A percentile compares a stretch with the other conserved stretches of the same genome.
Evolutionary conservation across 495 filamentous ascomycete species (phyloP).

Genomic region (Annulohypoxylon stygium): DNA sequence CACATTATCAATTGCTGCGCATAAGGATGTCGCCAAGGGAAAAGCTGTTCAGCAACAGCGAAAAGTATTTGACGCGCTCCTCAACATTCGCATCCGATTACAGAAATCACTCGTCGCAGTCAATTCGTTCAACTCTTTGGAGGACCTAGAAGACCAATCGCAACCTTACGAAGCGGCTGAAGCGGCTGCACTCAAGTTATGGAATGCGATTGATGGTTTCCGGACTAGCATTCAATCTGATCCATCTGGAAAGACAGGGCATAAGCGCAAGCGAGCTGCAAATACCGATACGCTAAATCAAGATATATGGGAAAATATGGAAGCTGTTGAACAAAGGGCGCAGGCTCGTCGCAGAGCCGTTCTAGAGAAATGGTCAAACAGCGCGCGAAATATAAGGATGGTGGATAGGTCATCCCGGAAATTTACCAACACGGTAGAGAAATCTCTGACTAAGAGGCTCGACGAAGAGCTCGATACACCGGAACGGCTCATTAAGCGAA

Average conservation of each 20-base stretch:
- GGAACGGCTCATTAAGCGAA: conserved; percentile 74
- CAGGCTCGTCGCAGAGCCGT: conserved; percentile 65
- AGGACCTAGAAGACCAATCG: conserved; percentile 52
- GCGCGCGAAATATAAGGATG: conserved; percentile 60
- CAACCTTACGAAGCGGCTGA: conserved; percentile 81
- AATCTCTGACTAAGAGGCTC: conserved; percentile 78
- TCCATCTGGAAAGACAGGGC: conserved; percentile 52
- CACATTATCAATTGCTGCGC: conserved; percentile 43
- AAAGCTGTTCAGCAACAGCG: conserved; percentile 85
- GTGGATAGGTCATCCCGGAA: conserved; percentile 49
- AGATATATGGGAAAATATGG: conserved; percentile 81
- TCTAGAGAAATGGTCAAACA: conserved; percentile 77
- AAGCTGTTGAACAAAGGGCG: conserved; percentile 68
- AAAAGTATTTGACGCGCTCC: conserved; percentile 84
- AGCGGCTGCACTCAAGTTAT: conserved; percentile 86
- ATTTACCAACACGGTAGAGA: conserved; percentile 49
- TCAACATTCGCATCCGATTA: conserved; percentile 88
- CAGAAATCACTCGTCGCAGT: conserved; percentile 88
- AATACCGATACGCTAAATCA: conserved; percentile 66
- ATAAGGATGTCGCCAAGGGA: conserved; percentile 82
- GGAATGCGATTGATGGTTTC: conserved; percentile 83
- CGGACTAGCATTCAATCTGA: conserved; percentile 66
- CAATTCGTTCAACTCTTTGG: conserved; percentile 75
- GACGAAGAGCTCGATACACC: conserved; percentile 78
- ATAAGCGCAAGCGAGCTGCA: conserved; percentile 71